These are phyloP conservation scores for Termitomyces sp. DNA, from an alignment of 768 basidiomycete genomes.

Conservation along the genomic window DNA sequence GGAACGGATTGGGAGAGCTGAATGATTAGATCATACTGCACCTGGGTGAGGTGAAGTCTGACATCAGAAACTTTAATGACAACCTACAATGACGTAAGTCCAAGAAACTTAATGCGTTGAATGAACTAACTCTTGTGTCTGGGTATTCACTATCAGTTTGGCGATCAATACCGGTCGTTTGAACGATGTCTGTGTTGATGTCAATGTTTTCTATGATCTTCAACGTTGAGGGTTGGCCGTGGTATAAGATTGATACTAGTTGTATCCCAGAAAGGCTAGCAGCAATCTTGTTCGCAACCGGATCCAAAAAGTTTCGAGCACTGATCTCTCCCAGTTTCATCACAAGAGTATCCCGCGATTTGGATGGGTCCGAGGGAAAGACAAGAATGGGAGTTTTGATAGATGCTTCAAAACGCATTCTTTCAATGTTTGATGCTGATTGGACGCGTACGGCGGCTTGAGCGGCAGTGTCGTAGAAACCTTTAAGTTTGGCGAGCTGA, in stretches of 20 bases:
- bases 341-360: slow-evolving; percentile 64
- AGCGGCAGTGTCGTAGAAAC: slow-evolving; percentile 90
- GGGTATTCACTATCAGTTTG: slow-evolving; percentile 51
- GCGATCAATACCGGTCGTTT: slow-evolving; percentile 55
- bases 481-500: slow-evolving; percentile 88
- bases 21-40: slow-evolving; percentile 75
- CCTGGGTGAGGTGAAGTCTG: slow-evolving; percentile 77
- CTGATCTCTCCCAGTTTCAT: slow-evolving; percentile 87
- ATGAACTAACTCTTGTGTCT: slow-evolving; percentile 63
- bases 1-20: slow-evolving; percentile 66
- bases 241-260: slow-evolving; percentile 65
- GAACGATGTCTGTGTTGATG: slow-evolving; percentile 64
- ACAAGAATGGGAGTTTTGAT: slow-evolving; percentile 91
- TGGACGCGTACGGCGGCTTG: slow-evolving; percentile 77
- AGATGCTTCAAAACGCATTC: slow-evolving; percentile 89
- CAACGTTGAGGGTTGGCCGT: slow-evolving; percentile 47
- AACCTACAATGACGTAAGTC: slow-evolving; percentile 43
- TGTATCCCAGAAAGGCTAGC: slow-evolving; percentile 85
- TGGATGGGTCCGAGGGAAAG: slow-evolving; percentile 68
- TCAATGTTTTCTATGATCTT: slow-evolving; percentile 93
- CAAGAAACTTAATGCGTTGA: neutral
- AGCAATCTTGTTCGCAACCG: slow-evolving; percentile 51
- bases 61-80: slow-evolving; percentile 76
- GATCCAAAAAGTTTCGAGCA: slow-evolving; percentile 73
- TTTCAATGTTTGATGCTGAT: slow-evolving; percentile 86